Evolutionary conservation across 768 basidiomycete species (phyloP).

Genomic region (Leccinum ochraceum): DNA sequence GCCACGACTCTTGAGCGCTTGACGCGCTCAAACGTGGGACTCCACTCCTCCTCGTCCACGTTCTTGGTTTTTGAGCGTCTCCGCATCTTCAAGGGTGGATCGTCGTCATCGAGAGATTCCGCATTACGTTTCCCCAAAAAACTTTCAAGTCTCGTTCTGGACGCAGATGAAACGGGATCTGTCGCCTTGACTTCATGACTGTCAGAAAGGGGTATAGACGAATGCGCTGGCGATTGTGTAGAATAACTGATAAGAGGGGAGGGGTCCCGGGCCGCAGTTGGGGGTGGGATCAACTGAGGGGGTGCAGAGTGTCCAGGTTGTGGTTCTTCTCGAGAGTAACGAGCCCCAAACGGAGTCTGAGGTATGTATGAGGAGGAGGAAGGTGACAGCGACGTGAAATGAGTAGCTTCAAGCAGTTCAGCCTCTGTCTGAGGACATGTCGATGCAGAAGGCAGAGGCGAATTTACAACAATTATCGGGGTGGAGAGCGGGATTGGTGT

Average conservation of each 20-base stretch:
- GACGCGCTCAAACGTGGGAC: slow-evolving; percentile 2
- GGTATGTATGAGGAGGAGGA: not conserved
- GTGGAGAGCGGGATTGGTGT: not conserved
- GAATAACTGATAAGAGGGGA: slow-evolving; percentile 3
- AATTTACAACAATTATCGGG: not conserved
- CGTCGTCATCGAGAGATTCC: slow-evolving; percentile 4
- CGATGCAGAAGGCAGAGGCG: not conserved
- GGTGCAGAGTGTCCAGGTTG: not conserved
- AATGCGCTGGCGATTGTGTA: not conserved
- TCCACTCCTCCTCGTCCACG: slow-evolving; percentile 28
- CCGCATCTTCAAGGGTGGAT: not conserved
- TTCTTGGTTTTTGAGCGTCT: slow-evolving; percentile 17
- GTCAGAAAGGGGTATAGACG: not conserved
- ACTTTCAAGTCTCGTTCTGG: not conserved
- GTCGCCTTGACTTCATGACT: not conserved
- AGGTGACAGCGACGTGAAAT: not conserved
- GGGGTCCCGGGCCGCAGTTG: slow-evolving; percentile 1
- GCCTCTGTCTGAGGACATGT: not conserved
- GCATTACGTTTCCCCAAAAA: slow-evolving; percentile 16
- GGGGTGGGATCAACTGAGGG: slow-evolving; percentile 19
- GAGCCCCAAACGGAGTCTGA: slow-evolving; percentile 1
- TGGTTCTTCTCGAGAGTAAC: not conserved
- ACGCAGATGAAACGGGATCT: not conserved
- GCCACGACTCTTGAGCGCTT: slow-evolving; percentile 4
- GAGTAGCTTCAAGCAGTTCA: not conserved